Evolutionary conservation across 2,329 filamentous ascomycete genomes (phyloP).

Genomic region (Tolypocladium paradoxum): DNA sequence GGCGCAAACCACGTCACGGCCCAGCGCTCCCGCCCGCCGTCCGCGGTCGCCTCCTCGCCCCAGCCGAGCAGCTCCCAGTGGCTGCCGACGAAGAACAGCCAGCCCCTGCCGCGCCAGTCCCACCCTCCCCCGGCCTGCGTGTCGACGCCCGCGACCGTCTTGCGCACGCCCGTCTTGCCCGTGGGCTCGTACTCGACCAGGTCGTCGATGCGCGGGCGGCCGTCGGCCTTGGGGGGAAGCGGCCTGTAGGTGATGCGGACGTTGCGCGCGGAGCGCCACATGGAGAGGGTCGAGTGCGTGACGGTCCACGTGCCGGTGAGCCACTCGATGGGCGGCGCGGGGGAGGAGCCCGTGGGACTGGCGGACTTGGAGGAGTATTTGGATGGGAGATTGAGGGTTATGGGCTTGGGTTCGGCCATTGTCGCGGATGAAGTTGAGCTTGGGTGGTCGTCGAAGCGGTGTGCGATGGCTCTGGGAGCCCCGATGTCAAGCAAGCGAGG

Average conservation of each 20-base stretch:
- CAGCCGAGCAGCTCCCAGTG: constrained; percentile 78
- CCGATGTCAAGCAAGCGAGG: neutral
- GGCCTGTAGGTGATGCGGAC: constrained; percentile 66
- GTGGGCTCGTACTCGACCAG: constrained; percentile 58
- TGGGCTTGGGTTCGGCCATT: constrained; percentile 9
- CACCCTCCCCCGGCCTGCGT: constrained; percentile 36
- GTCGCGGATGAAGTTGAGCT: neutral
- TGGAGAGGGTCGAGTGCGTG: constrained; percentile 63
- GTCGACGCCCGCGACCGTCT: constrained; percentile 57
- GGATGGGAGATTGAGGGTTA: constrained; percentile 29
- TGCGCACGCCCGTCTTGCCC: constrained; percentile 35
- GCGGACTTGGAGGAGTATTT: constrained; percentile 30
- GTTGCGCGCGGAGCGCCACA: constrained; percentile 75
- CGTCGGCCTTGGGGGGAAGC: constrained; percentile 29
- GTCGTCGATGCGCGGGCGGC: constrained; percentile 51
- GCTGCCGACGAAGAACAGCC: constrained; percentile 58
- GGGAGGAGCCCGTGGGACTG: constrained; percentile 14
- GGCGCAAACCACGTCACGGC: constrained; percentile 77
- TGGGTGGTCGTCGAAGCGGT: neutral
- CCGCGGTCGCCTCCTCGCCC: constrained; percentile 41
- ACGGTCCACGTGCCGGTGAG: constrained; percentile 61
- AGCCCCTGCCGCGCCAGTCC: constrained; percentile 72
- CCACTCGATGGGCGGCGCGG: constrained; percentile 43
- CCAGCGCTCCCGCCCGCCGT: constrained; percentile 47
- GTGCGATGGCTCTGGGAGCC: neutral